These are phyloP conservation scores for Epicoccum sorghinum DNA, from an alignment of 2,329 filamentous ascomycete genomes.

Conservation along the genomic window DNA sequence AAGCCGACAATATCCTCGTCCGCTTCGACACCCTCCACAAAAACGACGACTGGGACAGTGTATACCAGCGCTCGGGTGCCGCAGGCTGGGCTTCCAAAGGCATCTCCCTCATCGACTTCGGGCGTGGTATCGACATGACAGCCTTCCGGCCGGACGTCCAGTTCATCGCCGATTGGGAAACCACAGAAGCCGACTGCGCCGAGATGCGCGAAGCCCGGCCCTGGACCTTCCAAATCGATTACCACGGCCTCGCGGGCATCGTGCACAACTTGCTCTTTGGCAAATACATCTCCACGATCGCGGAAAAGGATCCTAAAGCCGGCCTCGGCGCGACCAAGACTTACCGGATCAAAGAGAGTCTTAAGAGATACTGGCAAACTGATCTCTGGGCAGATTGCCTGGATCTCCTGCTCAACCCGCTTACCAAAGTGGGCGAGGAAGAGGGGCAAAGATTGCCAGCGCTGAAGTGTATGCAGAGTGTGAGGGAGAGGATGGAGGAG, in stretches of 20 bases:
- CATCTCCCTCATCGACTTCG: conserved; percentile 90
- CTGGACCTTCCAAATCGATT: conserved; percentile 98
- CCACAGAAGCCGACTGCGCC: conserved; percentile 82
- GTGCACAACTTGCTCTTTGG: conserved; percentile 91
- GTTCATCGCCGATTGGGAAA: conserved; percentile 97
- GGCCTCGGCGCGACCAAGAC: conserved; percentile 65
- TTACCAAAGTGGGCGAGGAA: conserved; percentile 68
- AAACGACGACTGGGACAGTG: conserved; percentile 60
- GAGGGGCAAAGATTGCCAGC: conserved; percentile 74
- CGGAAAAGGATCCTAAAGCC: conserved; percentile 53
- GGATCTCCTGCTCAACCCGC: conserved; percentile 84
- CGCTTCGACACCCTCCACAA: conserved; percentile 67
- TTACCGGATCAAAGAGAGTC: conserved; percentile 79
- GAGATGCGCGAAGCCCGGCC: conserved; percentile 94
- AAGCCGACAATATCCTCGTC: conserved; percentile 92
- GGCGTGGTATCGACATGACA: conserved; percentile 90
- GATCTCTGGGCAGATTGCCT: conserved; percentile 88
- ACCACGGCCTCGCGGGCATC: conserved; percentile 88
- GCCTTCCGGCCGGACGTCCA: conserved; percentile 77
- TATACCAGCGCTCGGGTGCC: conserved; percentile 75
- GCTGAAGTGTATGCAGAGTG: conserved; percentile 68
- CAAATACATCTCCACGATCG: conserved; percentile 85
- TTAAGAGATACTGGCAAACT: conserved; percentile 97
- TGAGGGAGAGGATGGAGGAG: conserved; percentile 79
- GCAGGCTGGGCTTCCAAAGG: conserved; percentile 83